Evolutionary conservation across 2,329 filamentous ascomycete species (phyloP), one percentile per base, ranked within the genome.

Genomic region (Coniochaeta hoffmannii): DNA sequence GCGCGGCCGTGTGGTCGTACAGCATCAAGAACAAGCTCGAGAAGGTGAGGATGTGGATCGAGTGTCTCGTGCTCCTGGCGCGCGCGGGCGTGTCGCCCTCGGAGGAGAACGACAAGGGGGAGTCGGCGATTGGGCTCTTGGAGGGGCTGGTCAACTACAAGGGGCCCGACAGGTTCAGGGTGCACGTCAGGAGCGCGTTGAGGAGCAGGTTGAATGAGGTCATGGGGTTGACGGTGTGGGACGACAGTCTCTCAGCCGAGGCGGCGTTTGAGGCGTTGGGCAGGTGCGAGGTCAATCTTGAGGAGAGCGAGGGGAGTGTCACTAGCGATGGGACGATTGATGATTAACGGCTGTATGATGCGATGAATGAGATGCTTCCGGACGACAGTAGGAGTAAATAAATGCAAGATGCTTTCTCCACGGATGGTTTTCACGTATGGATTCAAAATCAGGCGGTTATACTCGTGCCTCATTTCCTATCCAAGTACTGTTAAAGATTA

Each of bases 41-140:
- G 34, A 34, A 38, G 12, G 36, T 57, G 19, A 8, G 24, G 15
- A 17, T 15, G 24, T 59, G 57, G 55, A 52, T 59, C 7, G 55
- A 17, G 15, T 59, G 55, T 19, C 19, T 59, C n/a, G 32, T 54
- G 10, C 51, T 38, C 11, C 53, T 57, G 14, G 50, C 57, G 12
- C 26, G 46, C 1, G 50, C 55, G 14, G 51, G 52, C 22, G 49
- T 52, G 7, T 55, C 57, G 17, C 44, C 55, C 2, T 10, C 28
- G 14, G 28, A 51, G 38, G 54, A 14, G 17, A 53, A 57, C 41
- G 49, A n/a, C 19, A 35, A 24, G 17, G 55, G 55, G 1, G 41
- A 49, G n/a, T 59, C 55, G 36, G 55, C 38, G 10, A 32, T 57
- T 3, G 55, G 57, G 14, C 46, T 50, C 28, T 54, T 59, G 24